Evolutionary conservation across 2,329 filamentous ascomycete genomes (phyloP), one percentile per base, ranked within the genome.

Genomic region (Cladosporium sp.): DNA sequence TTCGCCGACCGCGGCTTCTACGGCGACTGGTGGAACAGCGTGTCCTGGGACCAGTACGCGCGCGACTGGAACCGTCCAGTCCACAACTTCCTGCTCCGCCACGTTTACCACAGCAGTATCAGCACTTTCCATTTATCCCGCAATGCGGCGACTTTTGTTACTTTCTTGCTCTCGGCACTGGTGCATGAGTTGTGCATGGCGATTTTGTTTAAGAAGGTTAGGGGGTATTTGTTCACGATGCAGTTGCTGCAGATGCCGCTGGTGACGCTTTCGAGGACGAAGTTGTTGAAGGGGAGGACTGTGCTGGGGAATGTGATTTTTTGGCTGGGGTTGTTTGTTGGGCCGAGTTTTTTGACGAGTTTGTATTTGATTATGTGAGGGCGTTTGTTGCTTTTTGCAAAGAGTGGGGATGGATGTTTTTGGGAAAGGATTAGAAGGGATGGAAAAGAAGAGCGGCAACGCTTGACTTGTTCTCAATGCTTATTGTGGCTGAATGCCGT

Each of bases 11-110:
- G 91, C 56, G 89, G 87, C 67, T 93, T 93, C 76, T 81, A 82
- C 67, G 79, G 81, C 67, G 79, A 81, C 69, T 83, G 83, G 83
- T 84, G 83, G 84, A 83, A 84, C 67, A 75, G 74, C n/a, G 76
- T 83, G 18, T 80, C 80, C 0, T 92, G 88, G 86, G 90, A 93
- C 71, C 88, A 92, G 73, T 94, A 91, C 71, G 90, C 91, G 4
- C 83, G 91, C 46, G 89, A 92, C 74, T 93, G 91, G 91, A 93
- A 93, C 74, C 80, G 87, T n/a, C 90, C 91, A 0, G 90, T 93
- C 4, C 90, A 93, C 74, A 88, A 89, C 71, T 93, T 93, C 76
- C 80, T 93, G 30, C 82, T 93, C 2, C 84, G 91, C 16, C 91
- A 93, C 72, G 91, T 93, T 66, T 93, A 93, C 74, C 90, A 93